Base-by-base conservation (phyloP, 2,329 filamentous ascomycete species). In the Neofusicoccum kwambonambiense region DNA sequence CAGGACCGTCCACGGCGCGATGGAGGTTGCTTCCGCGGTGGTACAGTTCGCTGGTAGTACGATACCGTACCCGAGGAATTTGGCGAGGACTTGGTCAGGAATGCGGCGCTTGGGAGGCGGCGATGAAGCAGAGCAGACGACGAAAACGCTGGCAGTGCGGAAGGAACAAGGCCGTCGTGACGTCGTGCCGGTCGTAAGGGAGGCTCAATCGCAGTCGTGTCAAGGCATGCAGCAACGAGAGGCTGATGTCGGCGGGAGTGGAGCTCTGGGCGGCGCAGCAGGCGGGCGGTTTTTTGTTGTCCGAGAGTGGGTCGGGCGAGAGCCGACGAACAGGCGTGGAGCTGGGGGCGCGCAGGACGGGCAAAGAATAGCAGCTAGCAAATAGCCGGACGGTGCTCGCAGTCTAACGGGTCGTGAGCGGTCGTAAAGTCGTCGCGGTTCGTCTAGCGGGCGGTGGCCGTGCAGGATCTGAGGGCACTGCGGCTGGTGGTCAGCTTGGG, bases 101-200 rank as follows among this genome's bases (percentile, higher is more conserved):
- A 62, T 65, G 56, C 56, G 37, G 63, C 52, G 52, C 52, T 57
- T 31, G 52, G 50, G 67, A 62, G 65, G 66, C 62, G 67, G 66
- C 65, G 65, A 64, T 62, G 19, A 60, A 63, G 67, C 66, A 56
- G 54, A 56, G 61, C 44, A 42, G 62, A 65, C 66, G 73, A 74
- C 66, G 69, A 66, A 64, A 77, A 76, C 72, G 73, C 75, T 77
- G 22, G 72, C 73, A 78, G 77, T 75, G 75, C 75, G 75, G 70
- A 73, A 74, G 65, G 68, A 64, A 71, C 69, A 74, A 74, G 75
- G 75, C 72, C 71, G 73, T 78, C 75, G 76, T 78, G 67, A 77
- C 60, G 72, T 78, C 76, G 76, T 78, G 70, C 74, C 73, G 71
- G 72, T 77, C 75, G 75, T 77, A 65, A 77, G 73, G 70, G 67